Base-by-base conservation (phyloP, 2,329 filamentous ascomycete genomes). In the Aspergillus sergii region DNA sequence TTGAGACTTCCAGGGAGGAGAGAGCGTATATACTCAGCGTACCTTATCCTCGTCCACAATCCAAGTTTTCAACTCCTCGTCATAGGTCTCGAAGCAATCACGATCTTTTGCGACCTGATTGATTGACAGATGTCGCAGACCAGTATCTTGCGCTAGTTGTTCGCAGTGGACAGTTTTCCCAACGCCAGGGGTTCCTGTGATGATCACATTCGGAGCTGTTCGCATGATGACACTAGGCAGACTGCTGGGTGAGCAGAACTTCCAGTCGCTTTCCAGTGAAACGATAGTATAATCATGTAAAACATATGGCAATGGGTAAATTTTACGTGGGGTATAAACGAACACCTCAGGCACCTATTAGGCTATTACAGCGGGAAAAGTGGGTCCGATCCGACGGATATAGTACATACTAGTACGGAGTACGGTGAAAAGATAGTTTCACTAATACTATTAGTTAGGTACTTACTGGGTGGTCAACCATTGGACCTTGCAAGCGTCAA, bases 31-130 rank as follows among this genome's bases (percentile, higher is more conserved):
- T 26, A 11, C 56, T 56, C 45, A 53, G 72, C 80, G 64, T 73
- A 93, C 92, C 85, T 96, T 96, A 75, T 99, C 95, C 78, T 99
- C 95, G 75, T 99, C 94, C 19, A 99, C 94, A 62, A 98, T 91
- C 88, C 91, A 96, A 72, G 91, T 93, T 76, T 92, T 88, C 60
- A 90, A 89, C 76, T 94, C 91, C 50, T 96, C 91, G 70, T 96
- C 93, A 80, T 88, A 96, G 28, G 91, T 91, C 74, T 97, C 93
- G 73, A 95, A 91, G 74, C 94, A 97, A 63, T 86, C 88, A 69
- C 90, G 87, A 66, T 96, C 92, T 79, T 97, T 97, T 65, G 96
- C 94, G 45, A 98, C 84, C 71, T 96, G 88, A 78, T 98, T 99
- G 73, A 99, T 88, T 11, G 91, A 91, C 16, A 99, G 78, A 77